A percentile compares a stretch with the other conserved stretches of the same genome.
Evolutionary conservation across 371 early-diverging fungal genomes (phyloP).

Genomic region (Rhizopus delemar): DNA sequence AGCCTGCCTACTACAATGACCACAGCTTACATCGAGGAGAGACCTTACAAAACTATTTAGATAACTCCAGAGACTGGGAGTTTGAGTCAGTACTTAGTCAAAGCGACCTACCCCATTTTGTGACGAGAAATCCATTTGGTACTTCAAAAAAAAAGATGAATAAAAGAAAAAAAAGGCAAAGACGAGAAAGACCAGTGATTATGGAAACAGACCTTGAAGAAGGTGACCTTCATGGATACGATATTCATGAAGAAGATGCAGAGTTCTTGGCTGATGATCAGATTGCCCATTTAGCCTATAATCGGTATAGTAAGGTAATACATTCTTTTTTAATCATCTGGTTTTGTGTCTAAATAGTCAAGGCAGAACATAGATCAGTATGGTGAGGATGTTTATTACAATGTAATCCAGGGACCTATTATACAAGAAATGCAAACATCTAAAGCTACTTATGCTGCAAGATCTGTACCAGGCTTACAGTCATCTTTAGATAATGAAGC

Average conservation of each 20-base stretch:
- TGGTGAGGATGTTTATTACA: constrained; percentile 34
- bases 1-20: constrained; percentile 39
- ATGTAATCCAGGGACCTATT: constrained; percentile 21
- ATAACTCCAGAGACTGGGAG: constrained; percentile 34
- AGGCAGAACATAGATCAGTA: constrained; percentile 33
- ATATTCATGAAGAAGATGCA: constrained; percentile 32
- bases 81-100: constrained; percentile 27
- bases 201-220: constrained; percentile 28
- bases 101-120: constrained; percentile 27
- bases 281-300: constrained; percentile 35
- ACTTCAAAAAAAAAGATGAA: constrained; percentile 20
- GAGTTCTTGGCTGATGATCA: constrained; percentile 49
- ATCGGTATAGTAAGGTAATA: constrained; percentile 18
- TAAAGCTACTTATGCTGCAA: constrained; percentile 36
- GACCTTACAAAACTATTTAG: constrained; percentile 27
- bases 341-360: neutral
- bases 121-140: constrained; percentile 48
- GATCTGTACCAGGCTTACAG: constrained; percentile 24
- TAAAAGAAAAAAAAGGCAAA: constrained; percentile 17
- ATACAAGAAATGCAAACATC: constrained; percentile 9
- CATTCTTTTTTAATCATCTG: neutral
- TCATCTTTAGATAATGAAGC: too few relatives aligned
- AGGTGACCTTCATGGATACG: constrained; percentile 25
- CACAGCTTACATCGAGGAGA: constrained; percentile 29
- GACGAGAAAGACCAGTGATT: constrained; percentile 16